Base-by-base conservation (phyloP, 169 alveolate genomes). In the Plasmodium knowlesi region DNA sequence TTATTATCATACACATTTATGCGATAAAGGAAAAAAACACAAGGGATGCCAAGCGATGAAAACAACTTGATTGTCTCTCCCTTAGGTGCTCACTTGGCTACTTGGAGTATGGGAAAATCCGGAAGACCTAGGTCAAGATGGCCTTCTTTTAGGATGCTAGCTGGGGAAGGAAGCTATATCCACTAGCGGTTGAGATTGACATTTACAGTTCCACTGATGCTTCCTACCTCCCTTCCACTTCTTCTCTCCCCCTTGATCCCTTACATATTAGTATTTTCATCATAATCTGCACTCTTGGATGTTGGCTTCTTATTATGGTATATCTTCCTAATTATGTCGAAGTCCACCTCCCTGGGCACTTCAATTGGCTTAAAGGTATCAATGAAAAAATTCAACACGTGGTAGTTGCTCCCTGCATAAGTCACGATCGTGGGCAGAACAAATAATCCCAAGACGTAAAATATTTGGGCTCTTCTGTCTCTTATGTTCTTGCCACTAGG, bases 251-350 rank as follows among this genome's bases (percentile, higher is more conserved):
- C 70, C 2, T 5, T 12, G 86, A 25, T 61, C 41, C 25, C 53
- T 28, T 37, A 85, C 57, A 85, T 16, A 50, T 88, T 88, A 5
- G 94, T 88, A 34, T 88, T 88, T 39, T 88, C 94, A 43, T 88
- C 94, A 76, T 88, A 88, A 32, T 88, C 94, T 16, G 94, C 79
- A 32, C 94, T 88, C 74, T 88, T 88, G 39, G 94, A 54, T 28
- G 88, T 22, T 25, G 94, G 94, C 82, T 88, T 88, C 54, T 88
- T 88, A 22, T 57, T 76, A 61, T 88, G 94, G 41, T 88, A 88
- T 34, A 88, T 88, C 12, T 37, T 88, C 67, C 16, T 76, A 50
- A 88, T 88, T 5, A 88, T 88, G 34, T 50, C 25, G 28, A 41
- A 88, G 37, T 88, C 82, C 14, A 67, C 86, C 50, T 78, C 94